phyloP scores from a whole-genome alignment of 768 basidiomycete genomes.

The Phylloporus scabripes region DNA sequence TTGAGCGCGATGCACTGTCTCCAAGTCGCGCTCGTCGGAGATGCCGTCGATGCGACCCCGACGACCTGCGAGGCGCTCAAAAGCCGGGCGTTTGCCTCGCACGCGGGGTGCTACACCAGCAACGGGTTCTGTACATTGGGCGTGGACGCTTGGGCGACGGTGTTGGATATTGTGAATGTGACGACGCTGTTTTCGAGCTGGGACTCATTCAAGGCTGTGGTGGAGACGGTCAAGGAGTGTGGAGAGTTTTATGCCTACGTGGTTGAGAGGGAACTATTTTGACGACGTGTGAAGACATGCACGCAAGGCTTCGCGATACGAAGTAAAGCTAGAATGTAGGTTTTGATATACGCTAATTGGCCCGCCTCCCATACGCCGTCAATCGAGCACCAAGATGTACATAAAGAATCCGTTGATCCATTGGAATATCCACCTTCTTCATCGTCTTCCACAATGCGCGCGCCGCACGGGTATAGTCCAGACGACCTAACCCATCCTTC shows the following conservation, averaged over 20 bases:
- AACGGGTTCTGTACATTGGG: slow-evolving; percentile 40
- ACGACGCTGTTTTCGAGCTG: slow-evolving; percentile 13
- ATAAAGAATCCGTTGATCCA: too few species aligned
- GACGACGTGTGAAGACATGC: background rate
- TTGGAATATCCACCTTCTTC: too few species aligned
- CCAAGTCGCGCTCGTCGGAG: slow-evolving; percentile 37
- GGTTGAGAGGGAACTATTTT: slow-evolving; percentile 9
- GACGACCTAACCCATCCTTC: too few species aligned
- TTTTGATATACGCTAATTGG: too few species aligned
- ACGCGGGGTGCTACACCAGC: slow-evolving; percentile 36
- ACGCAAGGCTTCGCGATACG: too few species aligned
- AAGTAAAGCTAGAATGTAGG: too few species aligned
- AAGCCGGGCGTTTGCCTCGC: slow-evolving; percentile 37
- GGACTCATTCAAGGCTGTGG: slow-evolving; percentile 11
- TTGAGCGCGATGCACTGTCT: slow-evolving; percentile 43
- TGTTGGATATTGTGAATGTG: slow-evolving; percentile 30
- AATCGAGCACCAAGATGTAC: too few species aligned
- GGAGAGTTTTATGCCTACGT: slow-evolving; percentile 10
- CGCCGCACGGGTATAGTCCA: too few species aligned
- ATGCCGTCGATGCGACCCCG: slow-evolving; percentile 22
- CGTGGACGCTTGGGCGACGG: slow-evolving; percentile 32
- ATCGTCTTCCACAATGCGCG: too few species aligned
- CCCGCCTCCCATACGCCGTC: too few species aligned
- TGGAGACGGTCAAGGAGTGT: slow-evolving; percentile 10
- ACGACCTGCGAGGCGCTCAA: slow-evolving; percentile 32